phyloP scores from a whole-genome alignment of 441 rosid species.

The Biscutella laevigata region DNA sequence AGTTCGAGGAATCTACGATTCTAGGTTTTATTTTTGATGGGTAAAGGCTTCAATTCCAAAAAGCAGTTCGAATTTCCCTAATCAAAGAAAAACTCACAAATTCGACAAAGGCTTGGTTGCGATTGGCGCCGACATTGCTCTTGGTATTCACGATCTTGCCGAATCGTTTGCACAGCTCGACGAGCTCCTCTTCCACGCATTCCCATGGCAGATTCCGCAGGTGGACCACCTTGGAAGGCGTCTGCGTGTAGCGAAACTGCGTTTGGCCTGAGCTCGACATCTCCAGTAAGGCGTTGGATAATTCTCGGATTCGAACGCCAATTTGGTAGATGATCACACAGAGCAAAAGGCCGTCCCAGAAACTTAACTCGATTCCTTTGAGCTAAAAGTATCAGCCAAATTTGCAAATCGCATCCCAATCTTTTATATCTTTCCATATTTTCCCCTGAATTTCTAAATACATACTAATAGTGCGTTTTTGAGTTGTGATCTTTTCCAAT shows the following conservation, averaged over 20 bases:
- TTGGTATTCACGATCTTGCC: slow-evolving; percentile 96
- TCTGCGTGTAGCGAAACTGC: slow-evolving; percentile 93
- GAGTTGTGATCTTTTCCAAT: not conserved
- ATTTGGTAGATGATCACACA: slow-evolving; percentile 1
- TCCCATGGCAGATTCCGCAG: slow-evolving; percentile 97
- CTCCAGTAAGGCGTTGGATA: slow-evolving; percentile 4
- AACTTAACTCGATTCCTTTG: slow-evolving; percentile 7
- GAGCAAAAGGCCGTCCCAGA: slow-evolving; percentile 13
- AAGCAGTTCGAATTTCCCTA: not conserved
- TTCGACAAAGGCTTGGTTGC: slow-evolving; percentile 94
- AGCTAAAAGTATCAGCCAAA: not conserved
- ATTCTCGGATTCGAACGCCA: too few relatives aligned
- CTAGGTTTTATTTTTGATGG: too few relatives aligned
- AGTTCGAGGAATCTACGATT: not conserved
- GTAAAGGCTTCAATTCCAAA: not conserved
- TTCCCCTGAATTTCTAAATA: not conserved
- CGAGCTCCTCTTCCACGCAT: slow-evolving; percentile 80
- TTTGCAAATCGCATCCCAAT: not conserved
- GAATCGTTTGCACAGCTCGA: slow-evolving; percentile 88
- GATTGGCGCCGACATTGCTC: slow-evolving; percentile 93
- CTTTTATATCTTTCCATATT: not conserved
- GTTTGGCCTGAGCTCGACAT: slow-evolving; percentile 49
- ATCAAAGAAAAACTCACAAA: slow-evolving; percentile 39
- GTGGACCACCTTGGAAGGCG: slow-evolving; percentile 96
- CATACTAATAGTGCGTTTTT: not conserved